Evolutionary conservation across 2,329 filamentous ascomycete species (phyloP).

Genomic region (Fusarium lyarnte): DNA sequence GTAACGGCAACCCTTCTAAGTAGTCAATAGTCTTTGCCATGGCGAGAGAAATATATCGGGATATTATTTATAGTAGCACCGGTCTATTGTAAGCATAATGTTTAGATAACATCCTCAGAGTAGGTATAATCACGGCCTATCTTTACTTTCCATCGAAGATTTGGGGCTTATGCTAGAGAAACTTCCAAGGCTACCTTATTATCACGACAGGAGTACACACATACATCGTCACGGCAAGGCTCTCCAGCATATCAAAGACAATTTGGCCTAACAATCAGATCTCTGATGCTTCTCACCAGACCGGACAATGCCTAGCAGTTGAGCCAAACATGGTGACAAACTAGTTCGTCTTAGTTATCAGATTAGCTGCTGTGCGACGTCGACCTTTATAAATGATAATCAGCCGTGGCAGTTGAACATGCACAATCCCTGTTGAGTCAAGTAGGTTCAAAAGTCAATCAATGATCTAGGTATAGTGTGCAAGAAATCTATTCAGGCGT

Average conservation of each 20-base stretch:
- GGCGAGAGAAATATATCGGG: background rate
- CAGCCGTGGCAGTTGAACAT: background rate
- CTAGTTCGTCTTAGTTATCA: background rate
- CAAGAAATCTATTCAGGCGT: constrained; percentile 47
- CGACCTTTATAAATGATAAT: background rate
- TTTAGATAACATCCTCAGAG: background rate
- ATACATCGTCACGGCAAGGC: background rate
- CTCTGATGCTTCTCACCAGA: background rate
- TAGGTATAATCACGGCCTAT: too few species aligned
- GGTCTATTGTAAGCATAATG: background rate
- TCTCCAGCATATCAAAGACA: background rate
- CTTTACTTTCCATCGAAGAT: background rate
- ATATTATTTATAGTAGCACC: background rate
- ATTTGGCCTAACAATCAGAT: background rate
- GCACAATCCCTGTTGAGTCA: background rate
- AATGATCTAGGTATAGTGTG: constrained; percentile 18
- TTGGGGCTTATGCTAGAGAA: background rate
- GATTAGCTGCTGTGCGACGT: background rate
- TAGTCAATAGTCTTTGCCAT: background rate
- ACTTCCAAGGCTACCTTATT: background rate
- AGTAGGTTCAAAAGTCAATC: constrained; percentile 1
- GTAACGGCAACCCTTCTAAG: background rate
- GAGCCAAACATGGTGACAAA: background rate
- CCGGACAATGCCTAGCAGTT: background rate
- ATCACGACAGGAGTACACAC: background rate